Percentiles rank a stretch among this genome's conserved stretches.
These are phyloP conservation scores for Orbilia javanica DNA, from an alignment of 2,329 filamentous ascomycete genomes.

Conservation along the genomic window DNA sequence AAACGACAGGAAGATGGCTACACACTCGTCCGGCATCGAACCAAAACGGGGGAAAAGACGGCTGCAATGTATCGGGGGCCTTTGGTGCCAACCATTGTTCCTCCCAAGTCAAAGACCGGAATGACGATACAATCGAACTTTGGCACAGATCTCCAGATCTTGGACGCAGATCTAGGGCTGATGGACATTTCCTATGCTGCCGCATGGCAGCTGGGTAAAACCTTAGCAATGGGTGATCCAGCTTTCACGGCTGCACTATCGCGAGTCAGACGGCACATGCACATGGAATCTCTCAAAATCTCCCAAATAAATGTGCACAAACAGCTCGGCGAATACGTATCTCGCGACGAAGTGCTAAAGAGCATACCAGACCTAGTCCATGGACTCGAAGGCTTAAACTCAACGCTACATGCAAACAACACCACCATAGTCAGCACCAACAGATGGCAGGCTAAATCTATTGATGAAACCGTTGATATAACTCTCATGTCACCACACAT, in stretches of 20 bases:
- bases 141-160: constrained; percentile 64
- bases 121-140: constrained; percentile 62
- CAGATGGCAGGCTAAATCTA: not conserved
- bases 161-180: constrained; percentile 65
- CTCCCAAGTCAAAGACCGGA: not conserved
- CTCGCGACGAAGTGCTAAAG: not conserved
- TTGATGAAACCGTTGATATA: not conserved
- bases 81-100: constrained; percentile 62
- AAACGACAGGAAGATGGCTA: constrained; percentile 65
- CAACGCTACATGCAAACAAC: not conserved
- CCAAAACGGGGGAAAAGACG: constrained; percentile 66
- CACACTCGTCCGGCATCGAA: constrained; percentile 63
- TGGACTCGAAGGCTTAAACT: not conserved
- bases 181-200: constrained; percentile 67
- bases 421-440: not conserved
- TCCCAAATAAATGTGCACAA: constrained; percentile 13
- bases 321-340: not conserved
- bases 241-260: constrained; percentile 63
- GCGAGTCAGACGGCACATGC: constrained; percentile 10
- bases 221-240: constrained; percentile 64
- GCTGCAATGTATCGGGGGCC: constrained; percentile 65
- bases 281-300: not conserved
- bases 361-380: not conserved
- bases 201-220: constrained; percentile 67
- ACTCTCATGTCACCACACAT: not conserved